A percentile compares a stretch with the other conserved stretches of the same genome.
These are phyloP conservation scores for Aspergillus steynii DNA, from an alignment of 495 filamentous ascomycete species.

Conservation along the genomic window DNA sequence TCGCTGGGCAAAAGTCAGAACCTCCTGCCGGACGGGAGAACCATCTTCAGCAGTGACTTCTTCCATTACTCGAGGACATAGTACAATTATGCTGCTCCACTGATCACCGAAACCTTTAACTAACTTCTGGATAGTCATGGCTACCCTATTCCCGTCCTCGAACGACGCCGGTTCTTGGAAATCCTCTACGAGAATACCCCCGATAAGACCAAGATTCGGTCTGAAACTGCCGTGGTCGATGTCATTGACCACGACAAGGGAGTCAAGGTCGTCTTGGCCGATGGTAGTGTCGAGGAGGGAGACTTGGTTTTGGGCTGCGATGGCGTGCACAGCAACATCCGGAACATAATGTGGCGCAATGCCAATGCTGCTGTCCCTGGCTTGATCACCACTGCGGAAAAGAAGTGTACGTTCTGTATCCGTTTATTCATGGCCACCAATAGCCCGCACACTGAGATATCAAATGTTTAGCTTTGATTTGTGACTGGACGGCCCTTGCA, in stretches of 20 bases:
- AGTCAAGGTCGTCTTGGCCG: conserved; percentile 17
- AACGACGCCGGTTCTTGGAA: conserved; percentile 11
- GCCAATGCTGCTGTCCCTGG: conserved; percentile 1
- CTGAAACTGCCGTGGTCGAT: conserved; percentile 15
- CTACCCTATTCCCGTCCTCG: not conserved
- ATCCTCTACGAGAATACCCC: conserved; percentile 27
- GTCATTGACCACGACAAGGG: conserved; percentile 9
- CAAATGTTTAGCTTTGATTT: conserved; percentile 16
- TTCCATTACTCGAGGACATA: not conserved
- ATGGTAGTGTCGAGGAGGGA: conserved; percentile 39
- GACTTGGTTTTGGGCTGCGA: conserved; percentile 50
- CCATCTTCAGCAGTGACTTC: conserved; percentile 15
- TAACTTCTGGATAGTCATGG: not conserved
- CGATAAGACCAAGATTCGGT: conserved; percentile 13
- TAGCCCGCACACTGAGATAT: conserved; percentile 17
- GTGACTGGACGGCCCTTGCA: too few relatives aligned
- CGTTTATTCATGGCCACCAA: too few relatives aligned
- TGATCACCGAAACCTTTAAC: not conserved
- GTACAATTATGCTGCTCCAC: not conserved
- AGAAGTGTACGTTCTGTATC: conserved; percentile 11
- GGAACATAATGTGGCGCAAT: conserved; percentile 37
- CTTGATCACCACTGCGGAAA: conserved; percentile 24
- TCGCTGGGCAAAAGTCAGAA: conserved; percentile 16
- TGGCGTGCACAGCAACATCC: conserved; percentile 48
- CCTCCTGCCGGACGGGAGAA: conserved; percentile 23